These are phyloP conservation scores for Rhodotorula sp. DNA, from an alignment of 1,284 basidiomycete genomes.

Conservation along the genomic window DNA sequence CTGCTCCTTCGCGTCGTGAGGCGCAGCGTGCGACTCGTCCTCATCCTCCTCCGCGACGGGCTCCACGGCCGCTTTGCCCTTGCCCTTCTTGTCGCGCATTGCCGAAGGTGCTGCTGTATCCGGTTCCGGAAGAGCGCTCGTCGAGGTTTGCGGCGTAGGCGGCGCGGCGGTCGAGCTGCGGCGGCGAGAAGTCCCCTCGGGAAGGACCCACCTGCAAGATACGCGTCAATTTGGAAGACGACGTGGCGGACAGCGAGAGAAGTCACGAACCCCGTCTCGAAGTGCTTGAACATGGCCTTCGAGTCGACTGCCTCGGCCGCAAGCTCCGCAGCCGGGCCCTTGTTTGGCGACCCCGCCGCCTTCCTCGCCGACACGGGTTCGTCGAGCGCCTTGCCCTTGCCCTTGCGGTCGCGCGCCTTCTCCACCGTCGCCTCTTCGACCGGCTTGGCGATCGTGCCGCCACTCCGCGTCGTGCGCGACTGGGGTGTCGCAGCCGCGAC, in stretches of 20 bases:
- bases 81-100: neutral
- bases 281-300: conserved; percentile 25
- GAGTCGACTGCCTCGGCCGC: conserved; percentile 6
- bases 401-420: conserved; percentile 6
- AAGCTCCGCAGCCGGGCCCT: conserved; percentile 1
- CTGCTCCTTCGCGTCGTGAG: no score
- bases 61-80: neutral
- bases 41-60: neutral
- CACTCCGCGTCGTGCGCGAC: neutral
- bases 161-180: conserved; percentile 1
- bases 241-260: neutral
- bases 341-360: conserved; percentile 2
- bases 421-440: neutral
- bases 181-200: conserved; percentile 28
- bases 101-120: neutral
- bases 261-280: conserved; percentile 30
- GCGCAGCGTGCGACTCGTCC: neutral
- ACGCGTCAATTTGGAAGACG: neutral
- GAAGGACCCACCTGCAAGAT: conserved; percentile 33
- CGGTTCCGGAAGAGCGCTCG: neutral
- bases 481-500: neutral
- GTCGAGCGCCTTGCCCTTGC: conserved; percentile 15
- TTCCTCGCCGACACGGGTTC: conserved; percentile 6
- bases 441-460: neutral
- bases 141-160: neutral